Conservation (phyloP, 2,329 filamentous ascomycete species). For the Alternaria sp. region DNA sequence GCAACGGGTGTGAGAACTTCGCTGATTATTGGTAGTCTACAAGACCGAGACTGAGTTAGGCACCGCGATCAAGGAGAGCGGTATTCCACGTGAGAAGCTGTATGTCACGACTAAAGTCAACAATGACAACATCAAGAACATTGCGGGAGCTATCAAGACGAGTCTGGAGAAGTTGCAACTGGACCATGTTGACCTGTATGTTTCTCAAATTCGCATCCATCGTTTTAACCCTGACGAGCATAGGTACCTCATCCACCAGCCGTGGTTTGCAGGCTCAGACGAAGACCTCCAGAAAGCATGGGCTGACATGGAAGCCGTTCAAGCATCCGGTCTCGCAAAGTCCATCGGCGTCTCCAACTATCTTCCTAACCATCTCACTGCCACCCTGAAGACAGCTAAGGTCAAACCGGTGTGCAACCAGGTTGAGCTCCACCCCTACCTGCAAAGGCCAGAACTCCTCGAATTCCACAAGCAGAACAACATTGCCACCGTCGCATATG, state of each 20-base stretch:
- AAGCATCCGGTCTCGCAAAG: constrained; percentile 63
- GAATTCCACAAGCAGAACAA: constrained; percentile 59
- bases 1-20: not conserved
- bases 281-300: constrained; percentile 64
- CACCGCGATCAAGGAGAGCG: constrained; percentile 54
- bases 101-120: constrained; percentile 65
- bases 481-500: constrained; percentile 57
- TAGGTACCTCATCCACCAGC: constrained; percentile 67
- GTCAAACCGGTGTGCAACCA: constrained; percentile 69
- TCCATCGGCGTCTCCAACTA: constrained; percentile 70
- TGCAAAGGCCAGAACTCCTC: constrained; percentile 66
- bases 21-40: constrained; percentile 49
- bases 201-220: too few species aligned
- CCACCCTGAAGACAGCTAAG: constrained; percentile 60
- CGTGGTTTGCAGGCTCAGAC: constrained; percentile 63
- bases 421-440: constrained; percentile 72
- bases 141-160: constrained; percentile 60
- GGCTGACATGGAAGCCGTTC: constrained; percentile 65
- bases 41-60: constrained; percentile 60
- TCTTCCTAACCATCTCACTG: constrained; percentile 61
- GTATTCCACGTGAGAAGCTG: constrained; percentile 55
- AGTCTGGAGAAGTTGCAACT: constrained; percentile 67
- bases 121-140: constrained; percentile 58
- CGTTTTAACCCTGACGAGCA: not conserved
- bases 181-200: constrained; percentile 67